phyloP scores from a whole-genome alignment of 192 early-diverging fungal species.

The Jimgerdemannia lactiflua region DNA sequence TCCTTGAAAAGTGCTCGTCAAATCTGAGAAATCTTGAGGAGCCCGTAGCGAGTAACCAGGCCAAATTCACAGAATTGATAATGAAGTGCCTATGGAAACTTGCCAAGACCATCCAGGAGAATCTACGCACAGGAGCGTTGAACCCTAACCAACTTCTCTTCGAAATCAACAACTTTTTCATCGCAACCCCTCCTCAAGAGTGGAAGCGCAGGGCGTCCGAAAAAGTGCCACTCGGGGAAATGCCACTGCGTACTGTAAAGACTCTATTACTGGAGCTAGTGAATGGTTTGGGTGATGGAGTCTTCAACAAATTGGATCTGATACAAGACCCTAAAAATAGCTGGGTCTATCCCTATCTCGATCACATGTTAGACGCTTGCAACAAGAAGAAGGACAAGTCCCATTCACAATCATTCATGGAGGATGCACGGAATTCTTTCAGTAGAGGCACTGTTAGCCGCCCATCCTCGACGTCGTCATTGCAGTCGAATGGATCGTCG shows the following conservation, averaged over 20 bases:
- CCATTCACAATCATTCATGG: background rate
- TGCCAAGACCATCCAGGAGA: slow-evolving; percentile 78
- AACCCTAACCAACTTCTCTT: slow-evolving; percentile 65
- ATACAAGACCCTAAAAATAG: slow-evolving; percentile 63
- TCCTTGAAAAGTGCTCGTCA: slow-evolving; percentile 60
- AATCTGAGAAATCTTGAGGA: slow-evolving; percentile 35
- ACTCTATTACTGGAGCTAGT: slow-evolving; percentile 82
- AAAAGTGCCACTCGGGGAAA: slow-evolving; percentile 75
- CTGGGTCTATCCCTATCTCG: slow-evolving; percentile 63
- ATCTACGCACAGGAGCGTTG: slow-evolving; percentile 59
- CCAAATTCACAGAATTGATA: slow-evolving; percentile 80
- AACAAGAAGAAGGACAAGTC: slow-evolving; percentile 25
- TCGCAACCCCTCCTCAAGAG: slow-evolving; percentile 72
- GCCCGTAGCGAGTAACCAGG: slow-evolving; percentile 8
- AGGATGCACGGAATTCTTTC: background rate
- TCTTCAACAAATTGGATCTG: slow-evolving; percentile 55
- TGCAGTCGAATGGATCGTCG: slow-evolving; percentile 9
- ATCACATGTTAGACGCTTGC: slow-evolving; percentile 51
- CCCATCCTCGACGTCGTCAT: slow-evolving; percentile 15
- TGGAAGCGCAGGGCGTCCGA: slow-evolving; percentile 84
- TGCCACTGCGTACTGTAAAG: slow-evolving; percentile 95
- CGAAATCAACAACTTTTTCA: slow-evolving; percentile 82
- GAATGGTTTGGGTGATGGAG: slow-evolving; percentile 56
- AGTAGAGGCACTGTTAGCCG: slow-evolving; percentile 3
- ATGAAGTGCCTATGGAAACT: slow-evolving; percentile 99